Evolutionary conservation across 495 filamentous ascomycete genomes (phyloP), one percentile per base, ranked within the genome.

Genomic region (Amphirosellinia nigrospora): DNA sequence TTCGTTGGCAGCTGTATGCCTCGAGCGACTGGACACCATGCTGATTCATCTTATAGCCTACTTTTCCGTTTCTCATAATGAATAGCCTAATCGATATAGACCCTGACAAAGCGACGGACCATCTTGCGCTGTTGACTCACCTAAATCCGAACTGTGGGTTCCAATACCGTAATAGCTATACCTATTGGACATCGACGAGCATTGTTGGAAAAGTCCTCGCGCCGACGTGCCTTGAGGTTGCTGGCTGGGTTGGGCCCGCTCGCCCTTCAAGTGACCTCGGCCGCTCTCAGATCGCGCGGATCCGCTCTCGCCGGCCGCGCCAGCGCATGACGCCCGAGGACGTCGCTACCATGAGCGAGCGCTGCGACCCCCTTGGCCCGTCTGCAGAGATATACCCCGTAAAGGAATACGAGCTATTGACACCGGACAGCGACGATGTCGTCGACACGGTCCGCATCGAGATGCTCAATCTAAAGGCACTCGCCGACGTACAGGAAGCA

Each of bases 181-280:
- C 91, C 2, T 93, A 92, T 82, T 93, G 90, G 90, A 86, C 89
- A 6, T 86, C 87, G 59, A 77, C 84, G 45, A 91, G 83, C 71
- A 90, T 93, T 69, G 88, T 92, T 8, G 91, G 90, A 28, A 92
- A 92, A 74, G 90, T 92, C 30, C 88, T 97, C 8, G 92, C 90
- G 3, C 92, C 90, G 66, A 90, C 90, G 23, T 92, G 91, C 74
- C 87, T 86, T 32, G 84, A 89, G 64, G 87, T 93, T 28, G 90
- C 88, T 15, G 86, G 83, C 45, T 93, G 91, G 91, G 80, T 92
- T 50, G 91, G 91, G 0, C 91, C 91, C 21, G 90, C 89, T 43
- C 83, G 86, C 8, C 88, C 87, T 15, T 86, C 87, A 8, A 74
- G 79, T 4, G 89, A 92, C 72, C 84, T 93, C 30, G 81, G 78